Percentiles rank a stretch among this genome's conserved stretches.
Conservation (phyloP, 257 asterid genomes). For the Coffea eugenioides region DNA sequence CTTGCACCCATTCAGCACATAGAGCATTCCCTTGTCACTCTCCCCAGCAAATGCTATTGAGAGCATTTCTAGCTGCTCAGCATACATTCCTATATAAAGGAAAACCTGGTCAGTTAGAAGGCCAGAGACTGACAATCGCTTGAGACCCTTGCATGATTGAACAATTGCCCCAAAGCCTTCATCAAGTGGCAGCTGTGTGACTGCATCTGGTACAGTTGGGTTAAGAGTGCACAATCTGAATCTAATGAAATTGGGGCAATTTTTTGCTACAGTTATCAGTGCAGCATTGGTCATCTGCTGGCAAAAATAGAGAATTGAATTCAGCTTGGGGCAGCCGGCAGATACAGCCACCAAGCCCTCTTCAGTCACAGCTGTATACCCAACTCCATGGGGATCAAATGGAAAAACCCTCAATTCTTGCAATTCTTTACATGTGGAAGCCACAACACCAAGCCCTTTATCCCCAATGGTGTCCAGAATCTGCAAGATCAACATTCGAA, state of each 20-base stretch:
- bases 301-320: conserved; percentile 68
- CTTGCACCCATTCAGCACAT: conserved; percentile 80
- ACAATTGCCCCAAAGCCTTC: conserved; percentile 95
- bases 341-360: conserved; percentile 80
- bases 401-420: conserved; percentile 79
- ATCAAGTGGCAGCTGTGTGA: conserved; percentile 72
- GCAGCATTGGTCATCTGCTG: conserved; percentile 87
- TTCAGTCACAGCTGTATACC: conserved; percentile 64
- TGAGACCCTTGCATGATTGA: conserved; percentile 78
- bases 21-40: conserved; percentile 74
- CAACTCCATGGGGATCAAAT: conserved; percentile 44
- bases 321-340: conserved; percentile 81
- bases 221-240: conserved; percentile 62
- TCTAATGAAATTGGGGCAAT: conserved; percentile 78
- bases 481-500: conserved; percentile 28
- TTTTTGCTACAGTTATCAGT: conserved; percentile 69
- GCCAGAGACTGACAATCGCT: conserved; percentile 70
- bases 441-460: conserved; percentile 59
- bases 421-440: conserved; percentile 68
- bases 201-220: conserved; percentile 67
- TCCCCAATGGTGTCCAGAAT: conserved; percentile 73
- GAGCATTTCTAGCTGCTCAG: conserved; percentile 82
- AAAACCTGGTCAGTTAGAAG: conserved; percentile 68
- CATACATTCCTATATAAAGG: conserved; percentile 85
- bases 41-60: conserved; percentile 81